Evolutionary conservation across 305 asterid genomes (phyloP).

Genomic region (Rubia peregrina): DNA sequence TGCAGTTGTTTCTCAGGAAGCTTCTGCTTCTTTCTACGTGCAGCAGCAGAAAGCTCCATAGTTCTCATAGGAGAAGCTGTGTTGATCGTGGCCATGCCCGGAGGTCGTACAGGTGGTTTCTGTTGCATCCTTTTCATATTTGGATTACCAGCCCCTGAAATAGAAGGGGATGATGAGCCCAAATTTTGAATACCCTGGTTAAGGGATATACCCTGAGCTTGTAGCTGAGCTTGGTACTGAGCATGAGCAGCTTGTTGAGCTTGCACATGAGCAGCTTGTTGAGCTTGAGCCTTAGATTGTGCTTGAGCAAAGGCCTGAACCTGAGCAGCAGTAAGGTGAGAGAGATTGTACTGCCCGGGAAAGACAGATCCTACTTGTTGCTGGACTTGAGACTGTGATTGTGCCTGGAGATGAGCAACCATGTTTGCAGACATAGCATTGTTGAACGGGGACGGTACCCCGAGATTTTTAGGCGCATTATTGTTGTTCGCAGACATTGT

Average conservation of each 20-base stretch:
- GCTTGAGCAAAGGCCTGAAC: constrained; percentile 83
- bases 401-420: constrained; percentile 31
- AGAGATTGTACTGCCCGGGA: constrained; percentile 61
- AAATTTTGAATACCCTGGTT: constrained; percentile 45
- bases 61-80: constrained; percentile 63
- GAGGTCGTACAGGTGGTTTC: constrained; percentile 82
- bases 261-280: constrained; percentile 33
- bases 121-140: constrained; percentile 62
- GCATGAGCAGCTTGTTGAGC: constrained; percentile 53
- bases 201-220: constrained; percentile 72
- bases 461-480: constrained; percentile 62
- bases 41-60: constrained; percentile 75
- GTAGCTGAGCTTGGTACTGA: constrained; percentile 62
- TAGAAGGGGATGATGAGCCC: constrained; percentile 68
- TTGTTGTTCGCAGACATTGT: constrained; percentile 70
- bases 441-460: constrained; percentile 81
- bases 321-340: constrained; percentile 72
- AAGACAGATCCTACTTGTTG: constrained; percentile 68
- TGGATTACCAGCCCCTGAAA: constrained; percentile 59
- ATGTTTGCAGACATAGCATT: constrained; percentile 55
- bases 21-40: constrained; percentile 88
- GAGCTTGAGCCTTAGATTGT: constrained; percentile 49
- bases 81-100: constrained; percentile 42
- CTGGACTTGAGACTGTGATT: constrained; percentile 35
- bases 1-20: constrained; percentile 89